phyloP scores from a whole-genome alignment of 257 asterid genomes.

The Solanum tarijense region DNA sequence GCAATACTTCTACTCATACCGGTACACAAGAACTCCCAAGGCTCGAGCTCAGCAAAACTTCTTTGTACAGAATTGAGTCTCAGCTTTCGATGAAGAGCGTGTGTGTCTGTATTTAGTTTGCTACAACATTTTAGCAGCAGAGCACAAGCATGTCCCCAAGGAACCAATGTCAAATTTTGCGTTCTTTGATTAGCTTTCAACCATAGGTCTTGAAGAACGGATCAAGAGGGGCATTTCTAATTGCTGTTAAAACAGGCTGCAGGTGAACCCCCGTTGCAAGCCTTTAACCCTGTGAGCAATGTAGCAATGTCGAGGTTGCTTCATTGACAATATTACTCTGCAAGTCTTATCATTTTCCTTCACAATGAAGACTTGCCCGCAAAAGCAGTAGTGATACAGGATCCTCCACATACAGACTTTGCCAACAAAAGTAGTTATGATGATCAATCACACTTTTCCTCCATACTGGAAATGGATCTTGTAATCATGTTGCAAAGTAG shows the following conservation, averaged over 20 bases:
- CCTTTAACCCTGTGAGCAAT: background rate
- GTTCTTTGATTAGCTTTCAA: background rate
- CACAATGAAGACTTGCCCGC: background rate
- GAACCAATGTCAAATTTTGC: background rate
- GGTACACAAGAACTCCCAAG: background rate
- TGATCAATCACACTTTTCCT: slow-evolving; percentile 66
- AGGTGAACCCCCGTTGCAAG: background rate
- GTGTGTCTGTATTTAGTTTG: background rate
- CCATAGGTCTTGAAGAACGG: background rate
- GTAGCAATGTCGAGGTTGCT: background rate
- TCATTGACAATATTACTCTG: background rate
- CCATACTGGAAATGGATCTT: slow-evolving; percentile 59
- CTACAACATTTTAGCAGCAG: background rate
- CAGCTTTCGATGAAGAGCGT: background rate
- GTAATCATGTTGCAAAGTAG: slow-evolving; percentile 65
- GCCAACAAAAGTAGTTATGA: background rate
- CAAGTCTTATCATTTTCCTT: background rate
- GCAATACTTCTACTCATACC: background rate
- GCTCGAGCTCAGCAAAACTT: background rate
- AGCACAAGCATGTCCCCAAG: background rate
- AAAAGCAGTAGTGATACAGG: background rate
- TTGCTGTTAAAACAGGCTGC: background rate
- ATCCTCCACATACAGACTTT: background rate
- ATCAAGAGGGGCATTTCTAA: background rate
- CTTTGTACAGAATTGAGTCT: background rate